Conservation (phyloP, 495 filamentous ascomycete genomes). For the Penicillium soppii region DNA sequence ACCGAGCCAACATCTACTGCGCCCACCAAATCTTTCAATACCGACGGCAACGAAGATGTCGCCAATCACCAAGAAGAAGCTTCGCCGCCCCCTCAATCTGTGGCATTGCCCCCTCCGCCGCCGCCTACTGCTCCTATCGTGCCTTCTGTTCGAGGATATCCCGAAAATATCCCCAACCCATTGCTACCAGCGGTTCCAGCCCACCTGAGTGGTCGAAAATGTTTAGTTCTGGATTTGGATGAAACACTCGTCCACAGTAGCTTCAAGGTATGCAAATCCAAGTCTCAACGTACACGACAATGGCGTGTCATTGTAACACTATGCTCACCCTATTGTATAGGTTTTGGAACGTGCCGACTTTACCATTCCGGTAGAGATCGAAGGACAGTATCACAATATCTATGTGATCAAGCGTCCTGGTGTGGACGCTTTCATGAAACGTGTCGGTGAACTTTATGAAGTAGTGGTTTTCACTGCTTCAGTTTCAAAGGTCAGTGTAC, state of each 20-base stretch:
- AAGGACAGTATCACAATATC: constrained; percentile 98
- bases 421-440: constrained; percentile 98
- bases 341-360: constrained; percentile 98
- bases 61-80: constrained; percentile 31
- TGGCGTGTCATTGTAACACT: constrained; percentile 2
- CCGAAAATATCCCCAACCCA: constrained; percentile 49
- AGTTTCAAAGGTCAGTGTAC: constrained; percentile 81
- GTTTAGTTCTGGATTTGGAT: constrained; percentile 92
- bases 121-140: constrained; percentile 43
- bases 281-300: not conserved
- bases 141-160: constrained; percentile 18
- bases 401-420: constrained; percentile 99
- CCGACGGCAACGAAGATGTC: constrained; percentile 15
- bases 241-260: constrained; percentile 99
- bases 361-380: constrained; percentile 98
- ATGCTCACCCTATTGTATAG: constrained; percentile 46
- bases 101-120: constrained; percentile 58
- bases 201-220: constrained; percentile 82
- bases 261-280: constrained; percentile 77
- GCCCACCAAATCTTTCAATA: constrained; percentile 7
- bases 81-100: constrained; percentile 33
- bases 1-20: constrained; percentile 5
- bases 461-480: constrained; percentile 99
- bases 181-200: constrained; percentile 77
- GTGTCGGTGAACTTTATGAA: constrained; percentile 96